Percentiles rank a stretch among this genome's conserved stretches.
These are phyloP conservation scores for Scytalidium sp. DNA, from an alignment of 2,329 filamentous ascomycete genomes.

Conservation along the genomic window DNA sequence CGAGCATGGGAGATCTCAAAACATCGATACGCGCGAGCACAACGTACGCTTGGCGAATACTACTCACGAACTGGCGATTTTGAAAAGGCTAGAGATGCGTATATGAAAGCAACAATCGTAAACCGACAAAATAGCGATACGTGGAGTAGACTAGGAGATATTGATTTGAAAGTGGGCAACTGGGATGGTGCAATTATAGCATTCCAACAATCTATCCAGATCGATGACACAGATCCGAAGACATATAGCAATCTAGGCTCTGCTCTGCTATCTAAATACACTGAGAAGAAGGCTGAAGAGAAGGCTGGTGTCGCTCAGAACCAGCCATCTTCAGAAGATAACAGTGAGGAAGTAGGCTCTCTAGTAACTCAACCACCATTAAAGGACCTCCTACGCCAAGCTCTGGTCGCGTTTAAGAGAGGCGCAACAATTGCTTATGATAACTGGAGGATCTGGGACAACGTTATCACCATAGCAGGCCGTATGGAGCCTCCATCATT, in stretches of 20 bases:
- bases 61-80: slow-evolving; percentile 67
- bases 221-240: slow-evolving; percentile 85
- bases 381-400: slow-evolving; percentile 60
- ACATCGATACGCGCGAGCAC: slow-evolving; percentile 78
- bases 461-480: slow-evolving; percentile 83
- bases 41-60: slow-evolving; percentile 79
- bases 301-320: slow-evolving; percentile 15
- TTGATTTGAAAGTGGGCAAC: slow-evolving; percentile 71
- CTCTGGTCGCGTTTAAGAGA: slow-evolving; percentile 81
- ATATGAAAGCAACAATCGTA: slow-evolving; percentile 70
- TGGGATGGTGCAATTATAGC: slow-evolving; percentile 80
- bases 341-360: slow-evolving; percentile 20
- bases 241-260: slow-evolving; percentile 95
- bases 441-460: slow-evolving; percentile 95
- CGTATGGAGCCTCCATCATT: slow-evolving; percentile 74
- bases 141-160: slow-evolving; percentile 90
- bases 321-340: slow-evolving; percentile 28
- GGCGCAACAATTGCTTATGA: slow-evolving; percentile 80
- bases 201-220: slow-evolving; percentile 77
- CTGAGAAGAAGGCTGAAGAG: slow-evolving; percentile 40
- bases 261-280: slow-evolving; percentile 70
- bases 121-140: slow-evolving; percentile 79
- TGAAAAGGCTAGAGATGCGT: slow-evolving; percentile 70
- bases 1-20: slow-evolving; percentile 86
- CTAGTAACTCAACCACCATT: slow-evolving; percentile 13